These are phyloP conservation scores for Endothia cerciana DNA, from an alignment of 2,329 filamentous ascomycete species.

Conservation along the genomic window DNA sequence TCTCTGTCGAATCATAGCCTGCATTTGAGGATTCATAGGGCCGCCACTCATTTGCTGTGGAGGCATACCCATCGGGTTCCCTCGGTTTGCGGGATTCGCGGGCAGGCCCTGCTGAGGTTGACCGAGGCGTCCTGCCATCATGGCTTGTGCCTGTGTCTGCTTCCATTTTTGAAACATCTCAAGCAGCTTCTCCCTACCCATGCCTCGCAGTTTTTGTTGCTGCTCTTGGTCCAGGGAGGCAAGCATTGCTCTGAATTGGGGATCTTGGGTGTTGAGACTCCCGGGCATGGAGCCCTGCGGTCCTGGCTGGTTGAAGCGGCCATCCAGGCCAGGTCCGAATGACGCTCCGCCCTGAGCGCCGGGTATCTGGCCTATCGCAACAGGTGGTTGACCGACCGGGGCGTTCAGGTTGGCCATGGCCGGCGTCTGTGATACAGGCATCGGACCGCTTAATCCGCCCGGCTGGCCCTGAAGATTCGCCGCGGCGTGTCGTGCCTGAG, in stretches of 20 bases:
- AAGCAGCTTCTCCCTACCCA: constrained; percentile 55
- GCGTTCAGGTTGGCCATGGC: constrained; percentile 63
- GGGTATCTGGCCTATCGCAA: constrained; percentile 47
- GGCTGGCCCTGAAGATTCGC: constrained; percentile 60
- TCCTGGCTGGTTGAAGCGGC: constrained; percentile 55
- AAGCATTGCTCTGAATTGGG: constrained; percentile 48
- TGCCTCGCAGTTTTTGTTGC: constrained; percentile 45
- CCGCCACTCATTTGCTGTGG: constrained; percentile 30
- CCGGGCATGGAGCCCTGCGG: constrained; percentile 44
- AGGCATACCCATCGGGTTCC: constrained; percentile 27
- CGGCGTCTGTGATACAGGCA: constrained; percentile 60
- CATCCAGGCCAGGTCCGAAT: constrained; percentile 56
- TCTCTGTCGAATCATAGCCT: constrained; percentile 33
- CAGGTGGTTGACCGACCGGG: constrained; percentile 52
- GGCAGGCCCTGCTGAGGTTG: constrained; percentile 33
- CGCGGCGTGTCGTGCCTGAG: constrained; percentile 50
- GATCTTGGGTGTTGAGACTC: constrained; percentile 42
- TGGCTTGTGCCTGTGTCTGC: constrained; percentile 34
- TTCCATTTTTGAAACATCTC: constrained; percentile 58
- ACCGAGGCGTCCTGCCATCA: constrained; percentile 33
- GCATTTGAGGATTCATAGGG: constrained; percentile 26
- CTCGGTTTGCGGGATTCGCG: constrained; percentile 21
- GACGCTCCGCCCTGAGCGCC: constrained; percentile 50
- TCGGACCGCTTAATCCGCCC: constrained; percentile 53
- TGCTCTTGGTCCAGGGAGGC: constrained; percentile 51